Percentiles rank a stretch among this genome's conserved stretches.
phyloP scores from a whole-genome alignment of 2,329 filamentous ascomycete genomes.

The Neospermospora avenae region DNA sequence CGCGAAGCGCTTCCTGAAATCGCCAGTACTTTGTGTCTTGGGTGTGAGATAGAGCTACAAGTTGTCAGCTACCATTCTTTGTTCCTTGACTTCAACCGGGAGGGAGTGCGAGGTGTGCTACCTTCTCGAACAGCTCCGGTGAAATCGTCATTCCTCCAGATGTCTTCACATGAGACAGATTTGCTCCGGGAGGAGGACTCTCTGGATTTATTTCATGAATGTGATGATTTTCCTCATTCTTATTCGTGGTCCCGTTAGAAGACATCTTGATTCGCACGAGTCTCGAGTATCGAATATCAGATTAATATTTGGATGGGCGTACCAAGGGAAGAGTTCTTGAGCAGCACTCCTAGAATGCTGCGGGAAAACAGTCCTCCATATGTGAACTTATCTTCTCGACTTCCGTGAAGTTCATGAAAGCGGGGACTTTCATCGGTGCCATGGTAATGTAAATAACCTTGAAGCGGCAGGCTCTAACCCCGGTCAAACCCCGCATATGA shows the following conservation, averaged over 20 bases:
- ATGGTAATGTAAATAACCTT: neutral
- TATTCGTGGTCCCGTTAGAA: neutral
- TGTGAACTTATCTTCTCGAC: neutral
- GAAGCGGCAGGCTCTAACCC: neutral
- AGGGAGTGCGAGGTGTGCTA: neutral
- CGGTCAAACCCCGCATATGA: neutral
- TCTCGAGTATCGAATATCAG: too few relatives aligned
- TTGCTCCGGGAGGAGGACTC: neutral
- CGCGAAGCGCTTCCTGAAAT: constrained; percentile 25
- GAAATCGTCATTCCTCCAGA: constrained; percentile 24
- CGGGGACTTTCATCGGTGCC: neutral
- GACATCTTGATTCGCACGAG: neutral
- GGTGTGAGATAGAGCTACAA: constrained; percentile 25
- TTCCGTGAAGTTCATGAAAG: neutral
- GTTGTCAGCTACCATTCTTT: neutral
- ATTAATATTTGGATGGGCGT: neutral
- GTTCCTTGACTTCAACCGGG: neutral
- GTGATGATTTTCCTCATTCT: neutral
- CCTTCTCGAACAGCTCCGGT: constrained; percentile 28
- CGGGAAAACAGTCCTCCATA: neutral
- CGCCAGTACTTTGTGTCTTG: constrained; percentile 17
- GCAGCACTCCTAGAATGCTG: neutral
- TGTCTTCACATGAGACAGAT: constrained; percentile 17
- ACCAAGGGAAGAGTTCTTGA: neutral
- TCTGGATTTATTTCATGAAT: neutral